Base-by-base conservation (phyloP, 2,329 filamentous ascomycete genomes). In the Elsinoe fawcettii region DNA sequence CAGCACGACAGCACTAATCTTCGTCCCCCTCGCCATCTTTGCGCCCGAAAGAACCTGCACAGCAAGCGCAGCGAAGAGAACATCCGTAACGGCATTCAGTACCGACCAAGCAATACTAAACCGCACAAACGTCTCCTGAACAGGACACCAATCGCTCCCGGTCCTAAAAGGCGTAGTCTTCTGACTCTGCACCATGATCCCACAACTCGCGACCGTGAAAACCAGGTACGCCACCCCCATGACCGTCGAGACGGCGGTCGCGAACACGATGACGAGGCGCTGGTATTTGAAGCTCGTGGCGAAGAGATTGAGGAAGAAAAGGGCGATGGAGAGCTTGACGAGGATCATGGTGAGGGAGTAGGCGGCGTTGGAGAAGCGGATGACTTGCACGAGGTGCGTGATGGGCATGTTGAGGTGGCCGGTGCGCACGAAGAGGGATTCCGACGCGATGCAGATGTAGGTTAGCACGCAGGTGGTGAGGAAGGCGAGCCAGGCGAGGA, bases 161-260 rank as follows among this genome's bases (percentile, higher is more conserved):
- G 72, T 70, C 32, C 69, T 67, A 7, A 69, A 58, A 4, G 58
- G 56, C 3, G 55, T 56, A 2, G 54, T 56, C 20, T 56, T 56
- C 30, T 56, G 54, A 12, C 14, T 22, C 20, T 56, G 54, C 14
- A 56, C 54, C 54, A 56, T 56, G 39, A 56, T 56, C 18, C 54
- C 54, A 41, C 54, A 56, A 8, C 20, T 30, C 3, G 54, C 54
- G 41, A 56, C 41, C 1, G 64, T 66, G 1, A 62, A 69, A 47
- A 66, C 62, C 7, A 66, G 62, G 25, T 69, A 56, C 23, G 54
- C 66, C 77, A 77, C 79, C 60, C 79, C 79, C 43, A 71, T 71
- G 1, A 66, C 65, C 14, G 77, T 71, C 58, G 77, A 77, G 7
- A 66, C 64, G 60, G 77, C 80, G 63, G 80, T 76, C 32, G 79